Evolutionary conservation across 202 grass and related monocot species (phyloP), one percentile per base, ranked within the genome.

Genomic region (Panicum hallii): DNA sequence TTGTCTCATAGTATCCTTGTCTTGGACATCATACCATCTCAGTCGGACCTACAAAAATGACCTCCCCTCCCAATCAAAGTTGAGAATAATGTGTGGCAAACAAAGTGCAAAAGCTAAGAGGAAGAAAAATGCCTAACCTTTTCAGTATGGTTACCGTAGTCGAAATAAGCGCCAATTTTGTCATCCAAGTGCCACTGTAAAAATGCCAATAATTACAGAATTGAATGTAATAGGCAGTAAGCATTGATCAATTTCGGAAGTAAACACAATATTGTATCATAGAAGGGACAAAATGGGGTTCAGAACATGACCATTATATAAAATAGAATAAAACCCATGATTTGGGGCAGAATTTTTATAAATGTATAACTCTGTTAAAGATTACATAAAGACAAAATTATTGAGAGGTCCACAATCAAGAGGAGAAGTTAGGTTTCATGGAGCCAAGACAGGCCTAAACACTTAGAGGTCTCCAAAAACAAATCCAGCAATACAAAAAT

Each of bases 131-230:
- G 52, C 77, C 80, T 81, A 69, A 99, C 96, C 93, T 95, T 95
- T 84, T 99, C 96, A 75, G 93, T 95, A 76, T 99, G 96, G 70
- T 92, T 92, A 77, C 96, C 96, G 89, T 94, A 99, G 88, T 99
- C 93, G 41, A 92, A 90, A 83, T 99, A 99, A 49, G 89, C 93
- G 40, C 96, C 96, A 23, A 63, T 88, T 66, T 56, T 90, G 44
- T 80, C 86, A 88, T 99, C 96, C 86, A 99, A 94, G 89, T 99
- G 96, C 81, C 94, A 89, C 96, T 99, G 75, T 69, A 75, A 85
- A 85, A 75, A 67, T 74, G 40, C 6, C 43, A 75, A 73, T 26
- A 69, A 16, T 36, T 26, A 26, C 26, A 26, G 26, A 26, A 26
- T 26, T 1, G 26, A 26, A 26, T 26, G 26, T 26, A 26, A 26